A percentile compares a stretch with the other conserved stretches of the same genome.
Conservation (phyloP, 352 stramenopile species). For the Globisporangium iwayamae region DNA sequence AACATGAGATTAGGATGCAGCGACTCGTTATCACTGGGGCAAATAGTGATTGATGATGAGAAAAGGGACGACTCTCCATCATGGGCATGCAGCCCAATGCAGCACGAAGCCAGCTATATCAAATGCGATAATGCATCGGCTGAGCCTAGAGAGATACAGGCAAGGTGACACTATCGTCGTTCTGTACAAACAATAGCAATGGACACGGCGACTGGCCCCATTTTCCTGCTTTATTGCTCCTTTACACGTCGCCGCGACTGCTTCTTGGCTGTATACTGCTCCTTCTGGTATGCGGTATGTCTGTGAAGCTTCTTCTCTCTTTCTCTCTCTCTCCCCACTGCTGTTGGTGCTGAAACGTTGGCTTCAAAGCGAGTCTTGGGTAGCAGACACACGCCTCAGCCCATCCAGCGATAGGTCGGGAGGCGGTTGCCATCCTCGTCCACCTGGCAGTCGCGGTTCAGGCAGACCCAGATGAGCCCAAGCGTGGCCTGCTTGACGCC, state of each 20-base stretch:
- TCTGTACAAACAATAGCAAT: neutral
- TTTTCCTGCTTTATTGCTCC: slow-evolving; percentile 2
- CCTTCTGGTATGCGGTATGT: neutral
- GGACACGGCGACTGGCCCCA: neutral
- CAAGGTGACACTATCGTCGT: too few species aligned
- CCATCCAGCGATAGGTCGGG: slow-evolving; percentile 86
- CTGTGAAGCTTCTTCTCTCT: neutral
- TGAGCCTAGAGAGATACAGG: too few species aligned
- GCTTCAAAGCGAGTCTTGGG: neutral
- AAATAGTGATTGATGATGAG: neutral
- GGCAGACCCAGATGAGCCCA: slow-evolving; percentile 85
- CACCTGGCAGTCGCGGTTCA: slow-evolving; percentile 85
- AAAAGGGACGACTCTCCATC: neutral
- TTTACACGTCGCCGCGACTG: neutral
- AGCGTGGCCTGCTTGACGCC: slow-evolving; percentile 86
- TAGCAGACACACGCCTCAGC: slow-evolving; percentile 19
- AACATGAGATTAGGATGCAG: neutral
- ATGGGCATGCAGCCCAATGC: neutral
- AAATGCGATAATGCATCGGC: too few species aligned
- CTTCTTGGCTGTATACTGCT: neutral
- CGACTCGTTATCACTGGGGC: neutral
- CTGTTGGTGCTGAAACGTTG: neutral
- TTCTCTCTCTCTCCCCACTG: neutral
- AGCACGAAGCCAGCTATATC: too few species aligned
- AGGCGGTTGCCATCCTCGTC: slow-evolving; percentile 83